Percentiles rank a stretch among this genome's conserved stretches.
These are phyloP conservation scores for Thielaviopsis musarum DNA, from an alignment of 2,329 filamentous ascomycete species.

Conservation along the genomic window DNA sequence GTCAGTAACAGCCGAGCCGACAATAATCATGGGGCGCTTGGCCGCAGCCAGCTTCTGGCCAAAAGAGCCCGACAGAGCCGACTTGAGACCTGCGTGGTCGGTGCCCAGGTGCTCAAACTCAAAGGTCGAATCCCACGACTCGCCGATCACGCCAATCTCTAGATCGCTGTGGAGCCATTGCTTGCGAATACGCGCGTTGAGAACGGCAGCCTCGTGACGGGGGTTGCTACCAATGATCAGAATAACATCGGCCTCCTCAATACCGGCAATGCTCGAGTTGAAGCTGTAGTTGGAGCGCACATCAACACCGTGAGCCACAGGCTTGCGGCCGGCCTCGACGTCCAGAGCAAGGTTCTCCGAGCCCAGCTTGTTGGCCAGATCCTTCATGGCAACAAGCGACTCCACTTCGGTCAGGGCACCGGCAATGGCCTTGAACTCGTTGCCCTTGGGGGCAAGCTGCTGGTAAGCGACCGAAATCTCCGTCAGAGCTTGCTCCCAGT, in stretches of 20 bases:
- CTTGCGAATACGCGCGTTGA: conserved; percentile 94
- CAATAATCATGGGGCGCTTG: conserved; percentile 89
- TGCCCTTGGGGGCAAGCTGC: conserved; percentile 62
- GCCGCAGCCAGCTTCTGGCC: conserved; percentile 82
- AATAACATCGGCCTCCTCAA: conserved; percentile 85
- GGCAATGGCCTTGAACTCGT: conserved; percentile 92
- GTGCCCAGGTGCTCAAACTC: conserved; percentile 82
- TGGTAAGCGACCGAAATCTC: conserved; percentile 73
- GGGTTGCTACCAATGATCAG: conserved; percentile 92
- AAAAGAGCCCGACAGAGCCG: conserved; percentile 68
- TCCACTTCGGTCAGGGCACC: conserved; percentile 86
- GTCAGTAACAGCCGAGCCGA: conserved; percentile 83
- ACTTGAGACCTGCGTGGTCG: conserved; percentile 66
- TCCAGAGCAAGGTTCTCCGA: conserved; percentile 93
- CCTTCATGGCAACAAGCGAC: conserved; percentile 90
- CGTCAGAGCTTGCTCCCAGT: conserved; percentile 88
- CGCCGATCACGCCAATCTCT: conserved; percentile 79
- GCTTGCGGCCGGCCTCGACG: conserved; percentile 66
- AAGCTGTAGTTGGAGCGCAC: conserved; percentile 90
- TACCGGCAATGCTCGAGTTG: conserved; percentile 86
- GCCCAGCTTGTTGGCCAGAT: conserved; percentile 87
- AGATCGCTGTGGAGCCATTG: conserved; percentile 94
- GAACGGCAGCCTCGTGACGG: conserved; percentile 80
- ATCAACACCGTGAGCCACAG: conserved; percentile 82
- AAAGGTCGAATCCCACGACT: conserved; percentile 85